These are phyloP conservation scores for Fusarium musae DNA, from an alignment of 2,329 filamentous ascomycete species.

Conservation along the genomic window DNA sequence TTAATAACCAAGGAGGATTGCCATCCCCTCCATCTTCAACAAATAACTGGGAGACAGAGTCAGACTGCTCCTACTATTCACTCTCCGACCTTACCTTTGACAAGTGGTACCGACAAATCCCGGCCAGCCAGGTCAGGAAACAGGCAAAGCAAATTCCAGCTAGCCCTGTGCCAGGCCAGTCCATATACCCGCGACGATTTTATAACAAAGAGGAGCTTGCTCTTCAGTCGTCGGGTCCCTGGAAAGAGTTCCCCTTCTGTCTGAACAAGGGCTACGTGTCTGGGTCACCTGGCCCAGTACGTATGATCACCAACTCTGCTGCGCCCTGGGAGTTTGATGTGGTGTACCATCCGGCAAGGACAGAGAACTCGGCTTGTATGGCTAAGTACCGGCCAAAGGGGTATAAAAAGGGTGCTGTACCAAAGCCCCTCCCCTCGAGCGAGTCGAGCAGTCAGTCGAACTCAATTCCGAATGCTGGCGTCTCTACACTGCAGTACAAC, in stretches of 20 bases:
- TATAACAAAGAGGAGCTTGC: conserved; percentile 5
- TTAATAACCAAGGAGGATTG: not conserved
- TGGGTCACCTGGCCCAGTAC: conserved; percentile 14
- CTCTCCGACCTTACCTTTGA: not conserved
- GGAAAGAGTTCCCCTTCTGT: conserved; percentile 19
- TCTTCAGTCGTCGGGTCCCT: not conserved
- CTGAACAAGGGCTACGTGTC: conserved; percentile 4
- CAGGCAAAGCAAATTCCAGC: conserved; percentile 10
- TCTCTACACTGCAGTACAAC: not conserved
- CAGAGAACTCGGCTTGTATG: not conserved
- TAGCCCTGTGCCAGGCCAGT: not conserved
- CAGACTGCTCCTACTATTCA: conserved; percentile 24
- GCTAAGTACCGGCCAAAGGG: conserved; percentile 21
- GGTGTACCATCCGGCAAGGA: not conserved
- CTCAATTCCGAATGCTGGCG: not conserved
- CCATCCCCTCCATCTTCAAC: not conserved
- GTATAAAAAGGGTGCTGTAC: not conserved
- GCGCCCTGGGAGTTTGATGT: not conserved
- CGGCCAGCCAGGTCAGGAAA: conserved; percentile 10
- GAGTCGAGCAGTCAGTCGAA: not conserved
- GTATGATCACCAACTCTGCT: conserved; percentile 5
- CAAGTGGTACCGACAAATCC: conserved; percentile 11
- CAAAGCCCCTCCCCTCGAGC: not conserved
- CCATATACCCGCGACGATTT: conserved; percentile 1
- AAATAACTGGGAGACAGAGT: not conserved